Evolutionary conservation across 768 basidiomycete species (phyloP).

Genomic region (Cyclocybe aegerita): DNA sequence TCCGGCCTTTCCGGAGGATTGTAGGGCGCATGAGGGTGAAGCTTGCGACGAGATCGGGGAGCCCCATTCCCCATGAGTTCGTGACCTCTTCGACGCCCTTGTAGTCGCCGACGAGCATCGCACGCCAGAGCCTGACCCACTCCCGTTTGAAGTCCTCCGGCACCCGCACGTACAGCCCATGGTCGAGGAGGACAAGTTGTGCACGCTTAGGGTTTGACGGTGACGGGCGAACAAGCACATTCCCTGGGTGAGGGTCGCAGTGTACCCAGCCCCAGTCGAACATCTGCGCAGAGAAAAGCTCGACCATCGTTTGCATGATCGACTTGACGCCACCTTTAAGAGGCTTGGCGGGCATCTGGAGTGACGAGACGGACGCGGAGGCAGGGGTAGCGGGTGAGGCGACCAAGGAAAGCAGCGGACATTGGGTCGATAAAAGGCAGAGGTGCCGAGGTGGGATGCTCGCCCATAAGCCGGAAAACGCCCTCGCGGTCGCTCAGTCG

Average conservation of each 20-base stretch:
- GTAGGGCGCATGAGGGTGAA: conserved; percentile 70
- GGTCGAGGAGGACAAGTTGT: conserved; percentile 85
- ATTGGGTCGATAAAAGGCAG: conserved; percentile 4
- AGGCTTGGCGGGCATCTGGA: conserved; percentile 30
- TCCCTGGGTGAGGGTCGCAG: conserved; percentile 77
- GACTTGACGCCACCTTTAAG: conserved; percentile 60
- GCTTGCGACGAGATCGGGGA: conserved; percentile 73
- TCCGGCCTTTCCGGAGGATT: conserved; percentile 36
- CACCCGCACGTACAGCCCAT: conserved; percentile 84
- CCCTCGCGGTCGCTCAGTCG: conserved; percentile 65
- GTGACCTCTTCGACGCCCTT: conserved; percentile 50
- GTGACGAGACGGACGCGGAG: conserved; percentile 16
- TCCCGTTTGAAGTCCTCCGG: conserved; percentile 66
- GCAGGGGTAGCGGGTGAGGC: conserved; percentile 6
- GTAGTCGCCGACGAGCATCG: conserved; percentile 57
- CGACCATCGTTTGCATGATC: conserved; percentile 85
- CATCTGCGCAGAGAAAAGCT: conserved; percentile 86
- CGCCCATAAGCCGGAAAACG: conserved; percentile 61
- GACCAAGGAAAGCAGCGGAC: conserved; percentile 7
- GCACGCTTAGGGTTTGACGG: conserved; percentile 43
- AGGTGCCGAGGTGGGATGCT: conserved; percentile 17
- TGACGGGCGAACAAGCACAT: conserved; percentile 70
- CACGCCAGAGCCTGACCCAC: conserved; percentile 79
- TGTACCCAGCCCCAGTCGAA: conserved; percentile 92
- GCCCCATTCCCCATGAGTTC: conserved; percentile 63